Evolutionary conservation across 768 basidiomycete species (phyloP), one percentile per base, ranked within the genome.

Genomic region (Leccinellum luteum): DNA sequence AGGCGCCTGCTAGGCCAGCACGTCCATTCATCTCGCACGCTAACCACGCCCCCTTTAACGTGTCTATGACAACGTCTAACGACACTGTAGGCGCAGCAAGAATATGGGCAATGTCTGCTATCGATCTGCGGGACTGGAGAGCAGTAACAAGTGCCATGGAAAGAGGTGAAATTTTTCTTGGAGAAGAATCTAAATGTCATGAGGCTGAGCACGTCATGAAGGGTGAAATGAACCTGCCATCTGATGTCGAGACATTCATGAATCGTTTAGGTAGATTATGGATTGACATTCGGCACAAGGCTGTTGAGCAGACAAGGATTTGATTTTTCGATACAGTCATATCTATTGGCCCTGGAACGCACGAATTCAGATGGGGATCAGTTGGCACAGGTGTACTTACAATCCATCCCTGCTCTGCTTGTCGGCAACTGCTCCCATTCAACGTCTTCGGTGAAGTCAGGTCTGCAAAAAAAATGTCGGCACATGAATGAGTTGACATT

Each of bases 291-390:
- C 74, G 75, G 28, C 75, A 60, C 34, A 81, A 75, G 2, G 86
- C 79, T 4, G 81, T 60, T 8, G 81, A 78, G 62, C 83, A 86
- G 9, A 89, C 58, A 41, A 89, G 74, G 12, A 75, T 70, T 51
- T 77, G 72, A 62, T 87, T 90, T 31, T 81, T 88, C 5, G 90
- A 92, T 3, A 79, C 54, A 1, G 72, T 70, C 15, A 81, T 78
- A 58, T 76, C 79, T 27, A 85, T 66, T 4, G 88, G 86, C 56
- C 87, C 89, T 92, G 13, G 45, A 55, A 58, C 41, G 54, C 14
- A 32, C 21, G 4, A 5, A 52, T 48, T 51, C 35, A 52, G 25
- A 6, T 41, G 34, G 6, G 12, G n/a, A 21, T 10, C 15, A 41
- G 23, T 6, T n/a, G 54, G 31, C 2, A 49, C 8, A 32, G 27